Percentiles rank a stretch among this genome's conserved stretches.
Conservation (phyloP, 805 yeast genomes). For the Kodamaea hsintzibuensis region DNA sequence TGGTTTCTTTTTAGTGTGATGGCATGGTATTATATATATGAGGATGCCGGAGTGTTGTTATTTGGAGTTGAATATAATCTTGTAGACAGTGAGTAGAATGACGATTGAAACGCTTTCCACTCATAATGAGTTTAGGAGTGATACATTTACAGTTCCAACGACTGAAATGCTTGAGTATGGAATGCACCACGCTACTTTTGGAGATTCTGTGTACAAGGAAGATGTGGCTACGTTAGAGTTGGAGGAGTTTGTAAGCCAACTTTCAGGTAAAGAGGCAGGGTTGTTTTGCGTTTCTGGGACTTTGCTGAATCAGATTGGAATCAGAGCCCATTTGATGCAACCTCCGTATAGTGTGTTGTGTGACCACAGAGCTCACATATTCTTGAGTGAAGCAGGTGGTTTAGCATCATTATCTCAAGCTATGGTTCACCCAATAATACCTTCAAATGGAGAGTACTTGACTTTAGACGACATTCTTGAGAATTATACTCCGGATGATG, state of each 20-base stretch:
- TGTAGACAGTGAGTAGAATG: slow-evolving; percentile 2
- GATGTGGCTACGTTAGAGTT: slow-evolving; percentile 68
- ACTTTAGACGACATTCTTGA: slow-evolving; percentile 77
- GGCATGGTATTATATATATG: neutral
- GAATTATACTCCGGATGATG: slow-evolving; percentile 67
- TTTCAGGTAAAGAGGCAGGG: slow-evolving; percentile 82
- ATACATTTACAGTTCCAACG: slow-evolving; percentile 90
- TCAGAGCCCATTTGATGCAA: slow-evolving; percentile 71
- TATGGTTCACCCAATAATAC: slow-evolving; percentile 82
- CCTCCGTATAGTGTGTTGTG: slow-evolving; percentile 88
- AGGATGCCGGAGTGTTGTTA: neutral
- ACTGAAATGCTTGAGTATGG: slow-evolving; percentile 47
- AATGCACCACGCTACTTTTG: slow-evolving; percentile 50
- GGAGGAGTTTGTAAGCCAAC: slow-evolving; percentile 60
- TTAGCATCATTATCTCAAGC: slow-evolving; percentile 87
- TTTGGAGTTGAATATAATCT: neutral
- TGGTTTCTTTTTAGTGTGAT: neutral
- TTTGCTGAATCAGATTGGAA: slow-evolving; percentile 82
- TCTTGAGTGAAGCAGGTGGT: slow-evolving; percentile 87
- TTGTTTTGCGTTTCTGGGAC: slow-evolving; percentile 88
- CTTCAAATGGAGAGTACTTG: slow-evolving; percentile 71
- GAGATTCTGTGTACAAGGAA: slow-evolving; percentile 89
- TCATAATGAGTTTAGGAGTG: slow-evolving; percentile 53
- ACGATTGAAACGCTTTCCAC: slow-evolving; percentile 26
- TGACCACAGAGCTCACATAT: slow-evolving; percentile 85